phyloP scores from a whole-genome alignment of 371 early-diverging fungal genomes.

The Apophysomyces variabilis region DNA sequence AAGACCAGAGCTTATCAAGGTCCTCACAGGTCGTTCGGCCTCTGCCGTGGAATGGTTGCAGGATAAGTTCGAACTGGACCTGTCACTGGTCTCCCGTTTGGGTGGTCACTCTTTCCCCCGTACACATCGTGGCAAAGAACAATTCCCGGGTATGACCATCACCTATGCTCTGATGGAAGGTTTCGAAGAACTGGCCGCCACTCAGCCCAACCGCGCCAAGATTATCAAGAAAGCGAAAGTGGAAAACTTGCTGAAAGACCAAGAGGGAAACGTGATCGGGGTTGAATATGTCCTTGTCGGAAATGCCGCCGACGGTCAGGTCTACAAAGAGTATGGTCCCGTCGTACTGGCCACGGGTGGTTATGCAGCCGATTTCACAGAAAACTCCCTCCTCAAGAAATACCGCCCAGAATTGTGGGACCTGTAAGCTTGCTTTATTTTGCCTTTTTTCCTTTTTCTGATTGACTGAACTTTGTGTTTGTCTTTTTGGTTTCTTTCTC shows the following conservation, averaged over 20 bases:
- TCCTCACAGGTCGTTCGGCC: constrained; percentile 83
- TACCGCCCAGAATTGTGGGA: constrained; percentile 74
- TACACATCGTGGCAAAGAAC: constrained; percentile 95
- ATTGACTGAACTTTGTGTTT: constrained; percentile 43
- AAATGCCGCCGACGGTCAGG: constrained; percentile 58
- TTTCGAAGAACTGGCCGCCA: constrained; percentile 75
- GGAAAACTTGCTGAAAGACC: constrained; percentile 62
- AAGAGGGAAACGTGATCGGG: constrained; percentile 71
- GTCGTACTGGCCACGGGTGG: constrained; percentile 96
- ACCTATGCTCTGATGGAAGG: constrained; percentile 92
- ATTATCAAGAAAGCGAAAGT: constrained; percentile 85
- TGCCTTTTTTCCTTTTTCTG: not conserved
- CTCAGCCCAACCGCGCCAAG: constrained; percentile 72
- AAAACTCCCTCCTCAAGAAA: constrained; percentile 67
- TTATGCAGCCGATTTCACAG: constrained; percentile 79
- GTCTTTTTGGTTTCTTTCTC: constrained; percentile 2
- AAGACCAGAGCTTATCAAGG: constrained; percentile 84
- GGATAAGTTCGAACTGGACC: constrained; percentile 85
- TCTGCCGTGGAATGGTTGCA: constrained; percentile 95
- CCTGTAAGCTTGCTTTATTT: constrained; percentile 21
- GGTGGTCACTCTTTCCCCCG: constrained; percentile 91
- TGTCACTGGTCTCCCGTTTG: constrained; percentile 87
- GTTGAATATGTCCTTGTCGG: constrained; percentile 75
- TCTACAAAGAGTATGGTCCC: constrained; percentile 67
- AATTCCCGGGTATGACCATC: constrained; percentile 96